Evolutionary conservation across 345 rosid species (phyloP).

Genomic region (Stellera chamaejasme): DNA sequence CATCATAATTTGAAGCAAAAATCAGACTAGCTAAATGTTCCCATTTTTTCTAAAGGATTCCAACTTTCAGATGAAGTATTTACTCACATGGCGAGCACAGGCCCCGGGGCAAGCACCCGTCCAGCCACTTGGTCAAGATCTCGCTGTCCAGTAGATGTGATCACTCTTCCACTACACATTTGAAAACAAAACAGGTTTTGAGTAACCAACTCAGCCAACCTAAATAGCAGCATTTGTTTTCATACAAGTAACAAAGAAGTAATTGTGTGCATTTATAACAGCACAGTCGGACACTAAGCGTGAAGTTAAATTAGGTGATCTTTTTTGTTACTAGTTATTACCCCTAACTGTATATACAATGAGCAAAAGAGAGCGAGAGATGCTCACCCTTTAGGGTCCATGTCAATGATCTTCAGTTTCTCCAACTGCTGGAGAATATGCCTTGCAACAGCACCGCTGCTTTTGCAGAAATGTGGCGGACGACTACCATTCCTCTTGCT

Average conservation of each 20-base stretch:
- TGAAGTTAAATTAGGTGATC: too few relatives aligned
- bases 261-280: too few relatives aligned
- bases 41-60: too few relatives aligned
- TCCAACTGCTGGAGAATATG: constrained; percentile 46
- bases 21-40: too few relatives aligned
- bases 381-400: constrained; percentile 36
- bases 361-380: neutral
- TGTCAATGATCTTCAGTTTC: constrained; percentile 28
- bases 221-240: too few relatives aligned
- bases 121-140: constrained; percentile 91
- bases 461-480: constrained; percentile 62
- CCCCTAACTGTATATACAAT: too few relatives aligned
- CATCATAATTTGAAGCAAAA: too few relatives aligned
- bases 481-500: constrained; percentile 47
- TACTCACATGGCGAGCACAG: constrained; percentile 13
- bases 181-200: neutral
- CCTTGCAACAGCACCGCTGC: constrained; percentile 75
- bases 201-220: too few relatives aligned
- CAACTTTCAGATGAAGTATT: too few relatives aligned
- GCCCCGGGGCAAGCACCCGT: constrained; percentile 34
- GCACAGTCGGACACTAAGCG: too few relatives aligned
- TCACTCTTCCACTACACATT: constrained; percentile 54
- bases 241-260: too few relatives aligned
- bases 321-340: too few relatives aligned
- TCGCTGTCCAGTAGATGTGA: constrained; percentile 69